Evolutionary conservation across 495 filamentous ascomycete species (phyloP), one percentile per base, ranked within the genome.

Genomic region (Baudoinia panamericana): DNA sequence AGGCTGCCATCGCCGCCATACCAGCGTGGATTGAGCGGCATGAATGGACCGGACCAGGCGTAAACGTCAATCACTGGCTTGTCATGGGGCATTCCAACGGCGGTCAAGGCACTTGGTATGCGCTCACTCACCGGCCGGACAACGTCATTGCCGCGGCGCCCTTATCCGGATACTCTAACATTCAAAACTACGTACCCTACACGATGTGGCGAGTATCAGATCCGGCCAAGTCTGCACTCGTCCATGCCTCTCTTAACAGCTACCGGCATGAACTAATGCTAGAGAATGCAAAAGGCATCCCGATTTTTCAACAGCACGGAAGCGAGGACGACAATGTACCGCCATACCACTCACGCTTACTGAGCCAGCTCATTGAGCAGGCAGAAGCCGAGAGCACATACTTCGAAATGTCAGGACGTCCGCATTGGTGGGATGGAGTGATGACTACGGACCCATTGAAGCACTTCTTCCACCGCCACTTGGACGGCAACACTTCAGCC

Each of bases 111-210:
- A 58, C 63, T 16, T 76, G 73, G 73, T 72, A 72, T 54, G 55
- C 61, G 10, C 53, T 73, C 30, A 73, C 73, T 2, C 73, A 76
- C 58, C 56, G 63, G 33, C 75, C 68, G 16, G 72, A 76, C 44
- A 72, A 67, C 23, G 55, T 76, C 40, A 54, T 76, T 36, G 72
- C 70, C 10, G 70, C 66, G 34, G 66, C 69, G 26, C 66, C 73
- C 29, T 49, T 75, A 13, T 75, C 72, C 0, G 73, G 67, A 9
- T 76, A 76, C 52, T 63, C 67, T 10, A 76, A 71, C 0, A 74
- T 77, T 36, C 68, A 71, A 56, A 69, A 64, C 29, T 77, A 78
- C 50, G 72, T 75, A n/a, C 64, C 73, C 11, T 75, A 72, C 47
- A 56, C 61, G 13, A 61, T 73, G 42, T 76, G 73, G 73, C 63